These are phyloP conservation scores for Nymphaea thermarum DNA, from an alignment of 164 flowering plant species.

Conservation along the genomic window DNA sequence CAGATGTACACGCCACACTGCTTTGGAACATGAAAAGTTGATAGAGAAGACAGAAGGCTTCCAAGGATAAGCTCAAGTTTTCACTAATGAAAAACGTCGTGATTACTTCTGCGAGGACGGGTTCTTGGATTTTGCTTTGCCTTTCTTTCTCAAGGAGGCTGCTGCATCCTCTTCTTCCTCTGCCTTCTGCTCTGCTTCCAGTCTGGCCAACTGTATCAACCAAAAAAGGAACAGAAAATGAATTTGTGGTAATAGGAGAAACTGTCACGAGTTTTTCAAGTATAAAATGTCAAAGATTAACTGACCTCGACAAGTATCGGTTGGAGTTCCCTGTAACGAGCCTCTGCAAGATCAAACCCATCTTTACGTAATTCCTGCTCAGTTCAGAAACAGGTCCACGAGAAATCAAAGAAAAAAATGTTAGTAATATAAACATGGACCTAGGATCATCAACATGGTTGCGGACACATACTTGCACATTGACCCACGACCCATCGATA, in stretches of 20 bases:
- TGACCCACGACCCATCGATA: too few relatives aligned
- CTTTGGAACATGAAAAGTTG: too few relatives aligned
- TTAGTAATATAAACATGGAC: too few relatives aligned
- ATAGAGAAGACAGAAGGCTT: too few relatives aligned
- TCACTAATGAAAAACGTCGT: too few relatives aligned
- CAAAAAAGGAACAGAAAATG: not conserved
- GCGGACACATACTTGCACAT: too few relatives aligned
- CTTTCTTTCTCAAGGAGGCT: constrained; percentile 60
- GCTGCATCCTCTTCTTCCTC: constrained; percentile 81
- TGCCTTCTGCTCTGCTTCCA: constrained; percentile 93
- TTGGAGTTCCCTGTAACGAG: constrained; percentile 81
- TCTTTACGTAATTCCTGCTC: constrained; percentile 88
- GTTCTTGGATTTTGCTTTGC: constrained; percentile 47
- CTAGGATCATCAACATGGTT: too few relatives aligned
- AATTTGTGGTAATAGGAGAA: not conserved
- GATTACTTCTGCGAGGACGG: constrained; percentile 16
- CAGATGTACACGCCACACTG: too few relatives aligned
- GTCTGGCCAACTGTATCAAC: constrained; percentile 45
- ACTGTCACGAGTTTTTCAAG: not conserved
- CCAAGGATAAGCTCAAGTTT: too few relatives aligned
- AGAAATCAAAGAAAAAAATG: too few relatives aligned
- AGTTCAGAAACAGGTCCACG: not conserved
- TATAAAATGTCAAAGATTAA: not conserved
- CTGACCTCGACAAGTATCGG: constrained; percentile 94
- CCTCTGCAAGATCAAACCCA: constrained; percentile 95